Conservation (phyloP, 441 rosid species). For the Macaranga tanarius region DNA sequence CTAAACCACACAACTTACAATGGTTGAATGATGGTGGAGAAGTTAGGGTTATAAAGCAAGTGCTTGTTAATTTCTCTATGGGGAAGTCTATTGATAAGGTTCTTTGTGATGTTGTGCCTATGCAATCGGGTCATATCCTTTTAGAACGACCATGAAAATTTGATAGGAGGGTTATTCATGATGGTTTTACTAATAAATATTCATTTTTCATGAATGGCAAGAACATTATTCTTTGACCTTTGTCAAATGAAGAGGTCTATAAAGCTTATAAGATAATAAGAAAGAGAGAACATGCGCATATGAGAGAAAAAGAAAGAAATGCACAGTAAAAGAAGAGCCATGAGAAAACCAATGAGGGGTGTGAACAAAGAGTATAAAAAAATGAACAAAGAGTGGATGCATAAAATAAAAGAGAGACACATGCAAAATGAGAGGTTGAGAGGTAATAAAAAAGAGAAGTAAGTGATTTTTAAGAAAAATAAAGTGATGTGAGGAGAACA, state of each 20-base stretch:
- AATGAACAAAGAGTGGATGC: background rate
- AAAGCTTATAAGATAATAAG: background rate
- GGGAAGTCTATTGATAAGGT: background rate
- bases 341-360: background rate
- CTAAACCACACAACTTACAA: background rate
- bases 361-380: background rate
- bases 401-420: background rate
- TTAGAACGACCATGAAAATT: background rate
- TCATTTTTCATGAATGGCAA: too few relatives aligned
- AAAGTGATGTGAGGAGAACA: background rate
- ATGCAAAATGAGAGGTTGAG: background rate
- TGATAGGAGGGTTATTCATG: background rate
- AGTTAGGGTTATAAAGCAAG: background rate
- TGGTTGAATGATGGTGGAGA: background rate
- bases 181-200: too few relatives aligned
- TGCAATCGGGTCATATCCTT: too few relatives aligned
- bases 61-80: background rate
- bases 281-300: too few relatives aligned
- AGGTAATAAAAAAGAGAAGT: background rate
- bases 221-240: too few relatives aligned
- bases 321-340: background rate
- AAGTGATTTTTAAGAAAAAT: background rate
- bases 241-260: too few relatives aligned
- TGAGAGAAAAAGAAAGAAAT: too few relatives aligned
- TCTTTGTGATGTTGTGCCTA: background rate